These are phyloP conservation scores for Wakefieldia striispora DNA, from an alignment of 768 basidiomycete genomes.

Conservation along the genomic window DNA sequence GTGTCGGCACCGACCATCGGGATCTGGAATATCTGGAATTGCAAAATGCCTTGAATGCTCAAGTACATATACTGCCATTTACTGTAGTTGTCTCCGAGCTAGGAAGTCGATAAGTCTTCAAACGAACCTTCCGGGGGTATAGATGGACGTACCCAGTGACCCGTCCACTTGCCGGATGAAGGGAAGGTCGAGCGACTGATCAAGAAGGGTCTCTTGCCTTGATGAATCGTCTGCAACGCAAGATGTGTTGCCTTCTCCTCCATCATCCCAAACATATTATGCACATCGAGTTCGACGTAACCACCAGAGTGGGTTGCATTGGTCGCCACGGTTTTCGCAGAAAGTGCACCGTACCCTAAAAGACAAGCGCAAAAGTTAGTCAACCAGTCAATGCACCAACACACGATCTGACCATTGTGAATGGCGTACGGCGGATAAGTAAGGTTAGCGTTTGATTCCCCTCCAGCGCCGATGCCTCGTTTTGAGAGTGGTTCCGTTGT, in stretches of 20 bases:
- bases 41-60: constrained; percentile 72
- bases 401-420: constrained; percentile 54
- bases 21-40: constrained; percentile 82
- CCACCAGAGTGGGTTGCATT: constrained; percentile 71
- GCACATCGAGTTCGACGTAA: constrained; percentile 60
- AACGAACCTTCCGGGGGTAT: background rate
- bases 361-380: background rate
- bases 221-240: constrained; percentile 51
- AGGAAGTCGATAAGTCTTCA: background rate
- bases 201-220: constrained; percentile 66
- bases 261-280: constrained; percentile 73
- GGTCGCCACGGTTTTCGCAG: constrained; percentile 55
- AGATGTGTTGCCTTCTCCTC: constrained; percentile 65
- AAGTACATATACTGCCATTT: constrained; percentile 71
- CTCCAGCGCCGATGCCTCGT: constrained; percentile 52
- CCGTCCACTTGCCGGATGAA: constrained; percentile 66
- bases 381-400: background rate
- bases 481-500: constrained; percentile 25
- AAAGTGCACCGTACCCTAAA: constrained; percentile 52
- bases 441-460: constrained; percentile 46
- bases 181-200: constrained; percentile 71
- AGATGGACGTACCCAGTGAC: constrained; percentile 55
- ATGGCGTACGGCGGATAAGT: constrained; percentile 66
- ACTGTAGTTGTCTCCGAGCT: constrained; percentile 78
- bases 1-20: constrained; percentile 84